Conservation (phyloP, 23 red algal species). For the Pyropia haitanensis region DNA sequence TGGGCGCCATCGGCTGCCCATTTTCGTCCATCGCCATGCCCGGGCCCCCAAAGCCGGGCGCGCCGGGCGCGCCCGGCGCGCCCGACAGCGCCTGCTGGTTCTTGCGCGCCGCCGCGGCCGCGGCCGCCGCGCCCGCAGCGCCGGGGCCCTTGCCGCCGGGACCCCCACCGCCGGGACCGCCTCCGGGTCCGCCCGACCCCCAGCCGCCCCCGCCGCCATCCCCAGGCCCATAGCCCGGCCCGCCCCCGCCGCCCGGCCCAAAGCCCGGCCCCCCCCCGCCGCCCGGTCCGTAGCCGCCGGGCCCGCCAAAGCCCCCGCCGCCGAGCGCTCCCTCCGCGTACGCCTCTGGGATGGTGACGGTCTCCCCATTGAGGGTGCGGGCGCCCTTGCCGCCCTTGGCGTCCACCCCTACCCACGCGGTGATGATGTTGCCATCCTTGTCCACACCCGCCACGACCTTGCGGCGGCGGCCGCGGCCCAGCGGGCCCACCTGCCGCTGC, state of each 20-base stretch:
- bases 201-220: constrained; percentile 20
- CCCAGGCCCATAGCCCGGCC: constrained; percentile 30
- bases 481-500: constrained; percentile 59
- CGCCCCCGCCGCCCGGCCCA: constrained; percentile 1
- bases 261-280: constrained; percentile 12
- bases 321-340: constrained; percentile 61
- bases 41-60: constrained; percentile 15
- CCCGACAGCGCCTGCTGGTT: constrained; percentile 15
- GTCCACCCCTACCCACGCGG: constrained; percentile 70
- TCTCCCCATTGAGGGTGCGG: constrained; percentile 48
- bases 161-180: constrained; percentile 20
- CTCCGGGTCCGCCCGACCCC: constrained; percentile 3
- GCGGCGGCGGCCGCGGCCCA: constrained; percentile 55
- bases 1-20: constrained; percentile 25
- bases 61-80: neutral
- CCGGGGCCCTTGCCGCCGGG: constrained; percentile 20
- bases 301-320: constrained; percentile 25
- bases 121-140: constrained; percentile 25
- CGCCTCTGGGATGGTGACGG: constrained; percentile 59
- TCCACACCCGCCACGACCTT: constrained; percentile 77
- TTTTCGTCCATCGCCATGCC: constrained; percentile 7
- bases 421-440: constrained; percentile 83
- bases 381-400: constrained; percentile 27
- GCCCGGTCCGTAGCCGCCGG: constrained; percentile 24
- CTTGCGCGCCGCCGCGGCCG: constrained; percentile 40